Conservation (phyloP, 441 rosid genomes). For the Aquilaria agallochum region DNA sequence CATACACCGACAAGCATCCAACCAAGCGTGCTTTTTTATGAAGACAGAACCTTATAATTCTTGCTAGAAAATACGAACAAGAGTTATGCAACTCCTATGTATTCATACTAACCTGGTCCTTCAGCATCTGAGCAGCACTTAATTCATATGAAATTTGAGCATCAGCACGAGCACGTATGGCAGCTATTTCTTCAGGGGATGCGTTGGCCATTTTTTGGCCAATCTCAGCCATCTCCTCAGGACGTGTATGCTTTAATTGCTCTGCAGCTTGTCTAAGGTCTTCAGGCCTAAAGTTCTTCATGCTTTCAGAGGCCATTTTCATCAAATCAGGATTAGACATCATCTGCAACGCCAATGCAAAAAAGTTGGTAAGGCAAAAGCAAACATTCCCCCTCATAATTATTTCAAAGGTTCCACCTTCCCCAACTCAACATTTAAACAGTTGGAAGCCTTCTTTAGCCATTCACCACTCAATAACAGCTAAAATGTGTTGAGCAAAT, state of each 20-base stretch:
- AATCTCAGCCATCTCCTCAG: slow-evolving; percentile 86
- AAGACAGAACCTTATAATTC: too few species aligned
- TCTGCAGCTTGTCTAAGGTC: slow-evolving; percentile 87
- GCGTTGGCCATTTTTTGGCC: slow-evolving; percentile 85
- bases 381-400: too few species aligned
- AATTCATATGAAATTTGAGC: slow-evolving; percentile 67
- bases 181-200: slow-evolving; percentile 80
- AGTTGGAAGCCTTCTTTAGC: too few species aligned
- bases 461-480: too few species aligned
- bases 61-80: not conserved
- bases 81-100: not conserved
- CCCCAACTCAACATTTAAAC: too few species aligned
- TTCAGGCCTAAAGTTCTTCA: slow-evolving; percentile 91
- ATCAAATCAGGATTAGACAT: slow-evolving; percentile 93
- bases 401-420: too few species aligned
- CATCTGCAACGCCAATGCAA: slow-evolving; percentile 45
- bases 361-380: too few species aligned
- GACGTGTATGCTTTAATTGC: slow-evolving; percentile 72
- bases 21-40: too few species aligned
- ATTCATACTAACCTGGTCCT: slow-evolving; percentile 47
- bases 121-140: slow-evolving; percentile 81
- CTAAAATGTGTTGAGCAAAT: too few species aligned
- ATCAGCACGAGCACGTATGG: slow-evolving; percentile 75
- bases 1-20: too few species aligned
- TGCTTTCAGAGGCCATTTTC: slow-evolving; percentile 90